phyloP scores from a whole-genome alignment of 2,329 filamentous ascomycete genomes.

The Byssochlamys sp. region DNA sequence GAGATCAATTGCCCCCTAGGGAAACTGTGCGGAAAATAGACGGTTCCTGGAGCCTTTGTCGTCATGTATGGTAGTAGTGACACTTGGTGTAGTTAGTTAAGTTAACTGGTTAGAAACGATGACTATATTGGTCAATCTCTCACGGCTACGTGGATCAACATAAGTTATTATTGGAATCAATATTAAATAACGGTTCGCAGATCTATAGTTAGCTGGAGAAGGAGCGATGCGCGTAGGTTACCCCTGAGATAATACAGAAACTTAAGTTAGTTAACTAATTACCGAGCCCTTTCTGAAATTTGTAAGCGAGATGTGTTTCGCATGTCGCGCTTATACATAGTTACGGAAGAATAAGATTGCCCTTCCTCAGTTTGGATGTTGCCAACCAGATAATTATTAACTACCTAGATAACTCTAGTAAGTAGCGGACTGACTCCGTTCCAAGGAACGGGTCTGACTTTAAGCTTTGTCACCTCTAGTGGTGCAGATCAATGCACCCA shows the following conservation, averaged over 20 bases:
- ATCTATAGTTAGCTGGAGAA: not conserved
- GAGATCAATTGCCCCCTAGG: not conserved
- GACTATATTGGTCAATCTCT: not conserved
- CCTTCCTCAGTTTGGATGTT: not conserved
- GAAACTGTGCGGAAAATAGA: not conserved
- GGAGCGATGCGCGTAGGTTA: not conserved
- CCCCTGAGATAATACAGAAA: no score
- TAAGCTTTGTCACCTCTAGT: not conserved
- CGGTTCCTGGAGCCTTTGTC: not conserved
- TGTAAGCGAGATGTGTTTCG: not conserved
- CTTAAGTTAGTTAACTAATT: no score
- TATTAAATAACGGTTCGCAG: not conserved
- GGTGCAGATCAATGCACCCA: not conserved
- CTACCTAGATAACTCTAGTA: not conserved
- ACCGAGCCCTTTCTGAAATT: not conserved
- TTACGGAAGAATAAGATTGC: not conserved
- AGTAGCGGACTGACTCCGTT: not conserved
- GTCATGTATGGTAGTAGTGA: not conserved
- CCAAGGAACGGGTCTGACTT: not conserved
- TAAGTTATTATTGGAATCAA: not conserved
- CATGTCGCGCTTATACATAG: not conserved
- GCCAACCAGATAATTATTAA: not conserved
- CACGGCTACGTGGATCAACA: not conserved
- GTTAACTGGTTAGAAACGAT: no score
- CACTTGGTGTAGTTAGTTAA: not conserved